phyloP scores from a whole-genome alignment of 139 green algal genomes.

The Coccomyxa sp. region DNA sequence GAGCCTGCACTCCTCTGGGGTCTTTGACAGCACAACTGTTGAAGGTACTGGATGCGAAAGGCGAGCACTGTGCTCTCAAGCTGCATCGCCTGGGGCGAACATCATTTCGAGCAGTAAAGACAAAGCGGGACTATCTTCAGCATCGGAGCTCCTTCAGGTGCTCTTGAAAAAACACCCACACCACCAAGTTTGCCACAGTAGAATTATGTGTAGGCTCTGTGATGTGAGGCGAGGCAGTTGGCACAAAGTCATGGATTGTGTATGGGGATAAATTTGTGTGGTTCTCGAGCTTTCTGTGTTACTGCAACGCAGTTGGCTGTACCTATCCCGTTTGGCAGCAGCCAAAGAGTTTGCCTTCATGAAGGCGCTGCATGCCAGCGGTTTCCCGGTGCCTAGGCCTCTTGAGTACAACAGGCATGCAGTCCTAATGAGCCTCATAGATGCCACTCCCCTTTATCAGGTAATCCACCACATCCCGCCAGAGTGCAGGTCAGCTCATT shows the following conservation, averaged over 20 bases:
- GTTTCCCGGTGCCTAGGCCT: conserved; percentile 87
- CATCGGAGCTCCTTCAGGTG: conserved; percentile 36
- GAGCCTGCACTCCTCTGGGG: background rate
- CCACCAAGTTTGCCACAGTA: no score
- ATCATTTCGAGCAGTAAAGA: conserved; percentile 94
- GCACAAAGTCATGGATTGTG: no score
- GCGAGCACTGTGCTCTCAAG: conserved; percentile 89
- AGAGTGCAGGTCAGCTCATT: background rate
- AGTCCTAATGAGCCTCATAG: conserved; percentile 90
- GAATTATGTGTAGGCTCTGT: no score
- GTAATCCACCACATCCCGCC: conserved; percentile 24
- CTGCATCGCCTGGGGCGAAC: conserved; percentile 96
- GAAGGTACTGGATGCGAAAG: conserved; percentile 61
- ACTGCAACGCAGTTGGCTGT: conserved; percentile 85
- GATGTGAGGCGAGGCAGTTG: no score
- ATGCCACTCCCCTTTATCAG: conserved; percentile 76
- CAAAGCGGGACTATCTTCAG: conserved; percentile 94
- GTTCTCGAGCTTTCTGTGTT: no score
- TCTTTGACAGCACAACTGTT: background rate
- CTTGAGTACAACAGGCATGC: conserved; percentile 93
- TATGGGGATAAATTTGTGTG: no score
- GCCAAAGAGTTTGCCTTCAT: conserved; percentile 98
- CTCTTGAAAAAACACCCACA: background rate
- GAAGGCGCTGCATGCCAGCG: conserved; percentile 84
- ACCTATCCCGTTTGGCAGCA: conserved; percentile 88